A percentile compares a stretch with the other conserved stretches of the same genome.
phyloP scores from a whole-genome alignment of 208 protist species.

The Polymyxa betae region DNA sequence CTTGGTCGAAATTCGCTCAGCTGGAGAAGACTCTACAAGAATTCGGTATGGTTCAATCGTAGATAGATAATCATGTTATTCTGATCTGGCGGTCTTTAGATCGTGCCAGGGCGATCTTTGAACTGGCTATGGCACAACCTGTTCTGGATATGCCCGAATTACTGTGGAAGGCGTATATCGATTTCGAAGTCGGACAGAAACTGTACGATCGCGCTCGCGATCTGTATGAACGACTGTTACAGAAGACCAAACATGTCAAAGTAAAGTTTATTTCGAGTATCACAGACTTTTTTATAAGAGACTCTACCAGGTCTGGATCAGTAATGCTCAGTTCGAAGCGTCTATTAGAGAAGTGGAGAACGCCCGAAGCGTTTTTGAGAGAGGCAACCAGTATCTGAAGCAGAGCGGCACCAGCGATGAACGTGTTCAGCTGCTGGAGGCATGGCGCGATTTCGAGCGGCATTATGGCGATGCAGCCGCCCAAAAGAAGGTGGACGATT shows the following conservation, averaged over 20 bases:
- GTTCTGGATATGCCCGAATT: slow-evolving; percentile 84
- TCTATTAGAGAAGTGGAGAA: slow-evolving; percentile 37
- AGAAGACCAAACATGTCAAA: slow-evolving; percentile 80
- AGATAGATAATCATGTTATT: neutral
- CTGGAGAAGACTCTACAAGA: slow-evolving; percentile 72
- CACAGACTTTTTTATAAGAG: neutral
- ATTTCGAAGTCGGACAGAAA: slow-evolving; percentile 74
- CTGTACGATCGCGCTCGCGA: slow-evolving; percentile 60
- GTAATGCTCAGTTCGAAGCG: slow-evolving; percentile 56
- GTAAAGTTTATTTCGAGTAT: slow-evolving; percentile 42
- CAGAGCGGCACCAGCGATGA: neutral
- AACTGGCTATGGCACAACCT: slow-evolving; percentile 79
- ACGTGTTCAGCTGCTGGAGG: slow-evolving; percentile 52
- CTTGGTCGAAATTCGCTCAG: slow-evolving; percentile 78
- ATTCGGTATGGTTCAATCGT: slow-evolving; percentile 20
- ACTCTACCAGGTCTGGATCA: slow-evolving; percentile 50
- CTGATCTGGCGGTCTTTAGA: slow-evolving; percentile 70
- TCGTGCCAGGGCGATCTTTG: slow-evolving; percentile 77
- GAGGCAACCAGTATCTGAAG: slow-evolving; percentile 54
- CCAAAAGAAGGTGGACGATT: slow-evolving; percentile 34
- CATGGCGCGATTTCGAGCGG: slow-evolving; percentile 54
- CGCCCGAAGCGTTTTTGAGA: slow-evolving; percentile 52
- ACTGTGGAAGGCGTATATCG: slow-evolving; percentile 85
- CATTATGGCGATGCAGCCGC: slow-evolving; percentile 43
- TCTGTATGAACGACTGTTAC: slow-evolving; percentile 78